Base-by-base conservation (phyloP, 2,329 filamentous ascomycete species). In the Verticillium alfalfae region DNA sequence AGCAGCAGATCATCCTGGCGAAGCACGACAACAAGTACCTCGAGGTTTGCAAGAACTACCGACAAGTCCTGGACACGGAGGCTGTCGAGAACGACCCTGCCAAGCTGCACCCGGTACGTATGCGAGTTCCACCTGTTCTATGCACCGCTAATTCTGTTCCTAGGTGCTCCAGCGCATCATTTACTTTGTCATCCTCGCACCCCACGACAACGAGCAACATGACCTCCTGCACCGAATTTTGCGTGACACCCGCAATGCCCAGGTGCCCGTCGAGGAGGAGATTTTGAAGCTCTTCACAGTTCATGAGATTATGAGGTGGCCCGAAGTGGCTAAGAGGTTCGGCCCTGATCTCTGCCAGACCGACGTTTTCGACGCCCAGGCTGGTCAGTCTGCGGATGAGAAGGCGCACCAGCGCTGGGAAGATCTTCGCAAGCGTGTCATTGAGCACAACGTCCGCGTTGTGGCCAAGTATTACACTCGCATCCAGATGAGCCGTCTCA, bases 391-490 rank as follows among this genome's bases (percentile, higher is more conserved):
- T 6, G 80, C 82, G 38, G 93, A 97, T 69, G 84, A 89, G 64
- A 94, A 97, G 77, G 90, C 93, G 34, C 81, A 91, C 76, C 86
- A 89, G 76, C 86, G 95, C 74, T 99, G 94, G 93, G 85, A 95
- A 73, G 95, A 97, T 73, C 82, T 99, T 66, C 91, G 95, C 71
- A 98, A 98, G 84, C 93, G 95, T 60, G 95, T 99, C 65, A 99
- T 99, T 70, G 95, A 99, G 81, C 95, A 99, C 81, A 99, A 99
- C 68, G 94, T 99, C 60, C 92, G 95, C 59, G 95, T 99, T 2
- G 87, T 99, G 41, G 95, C 95, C 70, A 97, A 97, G 78, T 99
- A 99, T 83, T 99, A 99, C 81, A 99, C 95, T 26, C 92, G 95
- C 69, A 96, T 99, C 73, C 89, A 92, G 75, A 95, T 97, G 84